Base-by-base conservation (phyloP, 345 rosid genomes). In the Acer campestre region DNA sequence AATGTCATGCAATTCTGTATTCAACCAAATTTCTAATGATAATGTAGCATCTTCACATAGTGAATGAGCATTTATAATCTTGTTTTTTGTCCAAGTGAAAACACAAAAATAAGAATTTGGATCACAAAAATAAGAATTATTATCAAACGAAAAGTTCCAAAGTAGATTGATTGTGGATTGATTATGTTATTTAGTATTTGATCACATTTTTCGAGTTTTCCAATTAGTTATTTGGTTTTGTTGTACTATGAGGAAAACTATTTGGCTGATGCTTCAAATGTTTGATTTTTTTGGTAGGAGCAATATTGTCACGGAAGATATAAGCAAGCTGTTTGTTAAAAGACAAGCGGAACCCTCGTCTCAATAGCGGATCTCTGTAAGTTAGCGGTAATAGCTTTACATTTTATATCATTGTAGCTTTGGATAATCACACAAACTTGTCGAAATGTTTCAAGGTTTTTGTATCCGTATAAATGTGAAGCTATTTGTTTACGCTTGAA, bases 241-340 rank as follows among this genome's bases (percentile, higher is more conserved):
- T 29, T 18, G 3, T 46, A 40, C 3, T 20, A 31, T 4, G 22
- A 38, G 22, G 10, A 22, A 29, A 63, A 17, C 14, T 49, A 25
- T 46, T 59, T 42, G 76, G 64, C 42, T 74, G 80, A 81, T 75
- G 25, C 77, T 65, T 67, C 73, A 38, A 63, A 49, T 58, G 62
- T 58, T 44, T 79, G 16, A 55, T 48, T 18, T 48, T 18, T 69
- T 55, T 65, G 2, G 56, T 85, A 91, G 95, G 99, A 95, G 96
- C 86, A 95, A 95, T 79, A 85, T 95, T 83, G 99, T 93, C 42
- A 95, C 99, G 10, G 99, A 93, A 82, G 99, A 95, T 84, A 81
- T 95, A 12, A 83, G 93, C 86, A 92, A 83, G 89, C 88, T 95
- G 81, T 95, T 95, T 77, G 94, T 92, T 38, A 85, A 78, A 70